Base-by-base conservation (phyloP, 73 alveolate genomes). In the Blepharisma japonicum region DNA sequence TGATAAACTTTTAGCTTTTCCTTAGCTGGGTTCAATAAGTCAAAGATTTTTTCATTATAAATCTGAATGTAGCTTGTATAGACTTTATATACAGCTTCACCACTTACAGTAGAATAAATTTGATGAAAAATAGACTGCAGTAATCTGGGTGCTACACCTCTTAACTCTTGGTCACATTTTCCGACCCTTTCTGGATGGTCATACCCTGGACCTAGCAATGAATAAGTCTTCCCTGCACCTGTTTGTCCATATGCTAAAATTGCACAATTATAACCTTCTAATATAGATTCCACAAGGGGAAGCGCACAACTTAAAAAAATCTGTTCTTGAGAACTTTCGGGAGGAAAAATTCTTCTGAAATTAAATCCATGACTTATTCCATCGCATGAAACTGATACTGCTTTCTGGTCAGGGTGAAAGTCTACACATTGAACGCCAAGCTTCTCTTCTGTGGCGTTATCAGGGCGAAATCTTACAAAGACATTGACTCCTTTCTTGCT, bases 91-190 rank as follows among this genome's bases (percentile, higher is more conserved):
- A 88, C 50, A 45, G 56, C 77, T 72, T 86, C 21, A 32, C 11
- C 47, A 45, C 7, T 85, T 27, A 89, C 86, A 68, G 90, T 83
- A 53, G 84, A 87, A 54, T 80, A 80, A 55, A 84, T 84, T 71
- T 89, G 91, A 71, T 82, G 88, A 83, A 95, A 93, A 45, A 88
- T 91, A 71, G 84, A 89, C 83, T 95, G 87, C 25, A 94, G 81
- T 6, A 97, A 82, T 80, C 98, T 82, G 38, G 97, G 97, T 53
- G 93, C 94, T 9, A 95, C 71, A 45, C 99, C 99, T 81, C 98
- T 48, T 0, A 9, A 2, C 27, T 70, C 80, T 39, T 11, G 77
- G 2, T 45, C 80, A 3, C 71, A 7, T 14, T 45, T 23, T 9
- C 42, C 42, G 2, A 61, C 21, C n/a, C 66, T 70, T 7, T 70